These are phyloP conservation scores for Pichia heedii DNA, from an alignment of 805 yeast genomes.

Conservation along the genomic window DNA sequence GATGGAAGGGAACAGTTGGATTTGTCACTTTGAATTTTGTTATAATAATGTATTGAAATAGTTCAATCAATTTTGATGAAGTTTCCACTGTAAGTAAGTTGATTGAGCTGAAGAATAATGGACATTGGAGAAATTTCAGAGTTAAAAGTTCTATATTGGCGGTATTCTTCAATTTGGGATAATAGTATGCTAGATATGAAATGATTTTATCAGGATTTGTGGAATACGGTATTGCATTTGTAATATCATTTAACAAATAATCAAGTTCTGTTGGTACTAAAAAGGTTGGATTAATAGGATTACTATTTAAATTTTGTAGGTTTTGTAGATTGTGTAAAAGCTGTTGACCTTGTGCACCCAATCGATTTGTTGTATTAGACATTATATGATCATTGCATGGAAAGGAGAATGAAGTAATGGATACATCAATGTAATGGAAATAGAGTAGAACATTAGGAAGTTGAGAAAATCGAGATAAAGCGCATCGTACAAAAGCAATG, in stretches of 20 bases:
- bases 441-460: no score
- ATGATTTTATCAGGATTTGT: conserved; percentile 25
- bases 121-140: conserved; percentile 36
- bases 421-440: no score
- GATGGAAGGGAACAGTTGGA: conserved; percentile 38
- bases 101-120: conserved; percentile 25
- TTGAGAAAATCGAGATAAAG: no score
- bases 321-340: no score
- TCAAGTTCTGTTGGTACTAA: conserved; percentile 35
- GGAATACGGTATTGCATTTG: conserved; percentile 28
- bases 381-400: no score
- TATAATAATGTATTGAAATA: conserved; percentile 36
- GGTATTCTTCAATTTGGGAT: conserved; percentile 41
- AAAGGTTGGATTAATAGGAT: neutral
- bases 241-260: conserved; percentile 35
- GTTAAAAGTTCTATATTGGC: conserved; percentile 37
- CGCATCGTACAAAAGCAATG: no score
- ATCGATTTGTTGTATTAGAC: no score
- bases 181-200: conserved; percentile 42
- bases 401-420: no score
- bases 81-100: conserved; percentile 23
- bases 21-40: conserved; percentile 38
- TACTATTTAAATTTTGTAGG: no score
- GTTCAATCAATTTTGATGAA: conserved; percentile 36
- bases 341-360: no score